Evolutionary conservation across 2,329 filamentous ascomycete genomes (phyloP), one percentile per base, ranked within the genome.

Genomic region (Trichoderma gracile): DNA sequence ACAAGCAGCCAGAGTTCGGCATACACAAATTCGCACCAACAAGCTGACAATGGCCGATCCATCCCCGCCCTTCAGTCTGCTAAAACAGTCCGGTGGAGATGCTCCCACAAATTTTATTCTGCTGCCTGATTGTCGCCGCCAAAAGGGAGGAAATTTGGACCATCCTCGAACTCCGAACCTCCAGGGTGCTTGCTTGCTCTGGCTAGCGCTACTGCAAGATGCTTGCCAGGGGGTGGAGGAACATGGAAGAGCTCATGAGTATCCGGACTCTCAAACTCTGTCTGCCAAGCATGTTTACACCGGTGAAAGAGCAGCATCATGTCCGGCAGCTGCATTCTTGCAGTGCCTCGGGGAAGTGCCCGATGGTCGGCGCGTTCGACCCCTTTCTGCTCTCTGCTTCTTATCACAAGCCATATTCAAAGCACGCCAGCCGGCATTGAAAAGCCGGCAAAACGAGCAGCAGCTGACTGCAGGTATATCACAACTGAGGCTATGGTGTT

Each of bases 31-130:
- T 14, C 30, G 15, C 43, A 49, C 46, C 33, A 38, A 38, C 30
- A 12, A 33, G 30, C 47, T 61, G 58, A 45, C 47, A 45, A 45
- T 52, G 23, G 58, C 47, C 40, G 38, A 53, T 61, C 58, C n/a
- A 45, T 46, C 21, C 33, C 42, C 7, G 25, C 23, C 33, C 38
- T 52, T 30, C 38, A 52, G 47, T 38, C 38, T 61, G 45, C 58
- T 61, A 33, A 33, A 33, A 9, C 47, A n/a, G 25, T 45, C 38
- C 5, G 38, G 62, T 64, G 62, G 62, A 53, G 62, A 64, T 53
- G 53, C 46, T 64, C 38, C 66, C 64, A 63, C 61, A 56, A 50
- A 60, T 53, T 53, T 66, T 59, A 67, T 68, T 59, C 66, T 68
- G 66, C 45, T 68, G 67, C 66, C 67, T 68, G 59, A 64, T 67